Conservation (phyloP, 2,329 filamentous ascomycete genomes). For the Exophiala lecanii-corni region DNA sequence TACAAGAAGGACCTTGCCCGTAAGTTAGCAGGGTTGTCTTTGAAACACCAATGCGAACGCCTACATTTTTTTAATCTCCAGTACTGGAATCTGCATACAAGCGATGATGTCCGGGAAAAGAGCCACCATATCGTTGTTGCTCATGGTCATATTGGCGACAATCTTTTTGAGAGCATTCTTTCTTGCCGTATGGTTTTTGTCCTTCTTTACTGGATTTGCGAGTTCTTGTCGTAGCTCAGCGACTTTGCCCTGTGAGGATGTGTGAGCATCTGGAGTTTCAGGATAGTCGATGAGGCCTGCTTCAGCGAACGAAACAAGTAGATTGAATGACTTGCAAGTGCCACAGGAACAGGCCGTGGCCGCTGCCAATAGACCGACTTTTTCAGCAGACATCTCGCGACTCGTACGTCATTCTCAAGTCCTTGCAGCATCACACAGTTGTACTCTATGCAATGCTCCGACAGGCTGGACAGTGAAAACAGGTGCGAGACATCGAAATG, state of each 20-base stretch:
- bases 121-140: constrained; percentile 99
- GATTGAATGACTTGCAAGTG: not conserved
- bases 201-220: constrained; percentile 91
- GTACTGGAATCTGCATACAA: constrained; percentile 89
- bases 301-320: constrained; percentile 1
- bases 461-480: not conserved
- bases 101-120: constrained; percentile 91
- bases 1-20: constrained; percentile 84
- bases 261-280: constrained; percentile 5
- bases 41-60: no score
- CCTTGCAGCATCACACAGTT: not conserved
- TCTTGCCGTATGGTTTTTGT: constrained; percentile 91
- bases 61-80: constrained; percentile 99
- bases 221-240: constrained; percentile 93
- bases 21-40: constrained; percentile 11
- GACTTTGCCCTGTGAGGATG: constrained; percentile 83
- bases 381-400: not conserved
- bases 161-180: constrained; percentile 99
- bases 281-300: constrained; percentile 1
- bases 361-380: not conserved
- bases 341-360: not conserved
- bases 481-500: not conserved
- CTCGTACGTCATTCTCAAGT: not conserved
- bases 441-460: not conserved
- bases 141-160: constrained; percentile 99